Evolutionary conservation across 1,284 basidiomycete species (phyloP), one percentile per base, ranked within the genome.

Genomic region (Ganoderma multipileum): DNA sequence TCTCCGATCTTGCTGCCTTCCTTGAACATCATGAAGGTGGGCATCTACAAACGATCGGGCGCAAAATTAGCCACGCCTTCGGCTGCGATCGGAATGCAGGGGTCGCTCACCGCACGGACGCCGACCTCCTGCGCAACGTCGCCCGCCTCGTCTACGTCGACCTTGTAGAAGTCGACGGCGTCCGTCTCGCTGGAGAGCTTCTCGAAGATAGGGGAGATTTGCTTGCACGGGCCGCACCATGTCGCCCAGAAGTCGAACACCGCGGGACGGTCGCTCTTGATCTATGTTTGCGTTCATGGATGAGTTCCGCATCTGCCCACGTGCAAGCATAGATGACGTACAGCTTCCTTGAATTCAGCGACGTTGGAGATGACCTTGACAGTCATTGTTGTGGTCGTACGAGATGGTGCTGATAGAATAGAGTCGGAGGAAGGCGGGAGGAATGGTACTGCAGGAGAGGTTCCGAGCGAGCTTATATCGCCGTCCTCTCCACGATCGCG

Each of bases 181-280:
- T 86, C 73, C 76, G 77, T 82, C 73, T 85, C 80, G 0, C 66
- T 50, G 11, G 89, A 84, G 67, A 95, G 79, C 81, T 90, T 90
- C 81, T 92, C 90, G 77, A 96, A 95, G 74, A 95, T 83, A 64
- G 93, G 91, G 61, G 89, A 87, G 83, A 95, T 95, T 73, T 89
- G 79, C 78, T 86, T 89, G 88, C 95, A 95, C 42, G 91, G 91
- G 59, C 87, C 85, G 77, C 90, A 92, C 90, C 91, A 88, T 0
- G 85, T 84, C 58, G 90, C 90, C 89, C 91, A 94, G 84, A 93
- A 95, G 83, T 95, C 93, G 76, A 95, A 86, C 64, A 95, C 82
- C 75, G 87, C 83, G 69, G 85, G 82, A 76, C 86, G 86, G 73
- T 85, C 85, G 65, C 84, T 80, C 75, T 83, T 83, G 76, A 91